A percentile compares a stretch with the other conserved stretches of the same genome.
Evolutionary conservation across 371 early-diverging fungal species (phyloP).

Genomic region (Mucor velutinosus): DNA sequence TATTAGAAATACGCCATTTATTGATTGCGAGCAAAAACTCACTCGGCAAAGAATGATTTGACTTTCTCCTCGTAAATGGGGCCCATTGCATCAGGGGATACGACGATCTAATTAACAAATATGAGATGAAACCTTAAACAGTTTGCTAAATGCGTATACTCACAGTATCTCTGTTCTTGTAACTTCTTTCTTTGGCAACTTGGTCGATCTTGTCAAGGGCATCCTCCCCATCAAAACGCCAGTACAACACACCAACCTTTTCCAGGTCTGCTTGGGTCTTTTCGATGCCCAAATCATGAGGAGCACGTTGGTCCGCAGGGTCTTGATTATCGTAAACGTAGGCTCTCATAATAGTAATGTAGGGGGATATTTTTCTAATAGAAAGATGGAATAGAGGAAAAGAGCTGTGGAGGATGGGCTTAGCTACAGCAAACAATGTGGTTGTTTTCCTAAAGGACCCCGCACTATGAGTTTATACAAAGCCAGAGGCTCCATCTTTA

Average conservation of each 20-base stretch:
- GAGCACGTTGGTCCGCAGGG: conserved; percentile 62
- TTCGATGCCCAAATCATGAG: conserved; percentile 69
- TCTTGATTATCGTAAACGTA: conserved; percentile 65
- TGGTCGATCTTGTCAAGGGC: conserved; percentile 65
- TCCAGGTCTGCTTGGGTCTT: conserved; percentile 70
- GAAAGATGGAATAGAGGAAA: neutral
- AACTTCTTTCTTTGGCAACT: conserved; percentile 74
- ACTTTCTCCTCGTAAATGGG: conserved; percentile 88
- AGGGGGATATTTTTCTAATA: neutral
- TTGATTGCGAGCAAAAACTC: conserved; percentile 20
- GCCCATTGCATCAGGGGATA: conserved; percentile 77
- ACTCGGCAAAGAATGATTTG: conserved; percentile 91
- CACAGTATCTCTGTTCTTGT: conserved; percentile 91
- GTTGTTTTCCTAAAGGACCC: neutral
- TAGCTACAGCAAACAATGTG: neutral
- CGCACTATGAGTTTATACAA: neutral
- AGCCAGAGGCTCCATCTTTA: neutral
- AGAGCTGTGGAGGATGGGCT: neutral
- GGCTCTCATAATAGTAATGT: conserved; percentile 61
- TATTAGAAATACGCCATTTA: neutral
- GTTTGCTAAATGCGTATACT: neutral
- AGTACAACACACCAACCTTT: conserved; percentile 75
- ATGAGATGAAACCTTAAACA: neutral
- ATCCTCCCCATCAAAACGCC: conserved; percentile 62
- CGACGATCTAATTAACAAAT: conserved; percentile 37